Conservation (phyloP, 2,329 filamentous ascomycete species). For the Colletotrichum lini region DNA sequence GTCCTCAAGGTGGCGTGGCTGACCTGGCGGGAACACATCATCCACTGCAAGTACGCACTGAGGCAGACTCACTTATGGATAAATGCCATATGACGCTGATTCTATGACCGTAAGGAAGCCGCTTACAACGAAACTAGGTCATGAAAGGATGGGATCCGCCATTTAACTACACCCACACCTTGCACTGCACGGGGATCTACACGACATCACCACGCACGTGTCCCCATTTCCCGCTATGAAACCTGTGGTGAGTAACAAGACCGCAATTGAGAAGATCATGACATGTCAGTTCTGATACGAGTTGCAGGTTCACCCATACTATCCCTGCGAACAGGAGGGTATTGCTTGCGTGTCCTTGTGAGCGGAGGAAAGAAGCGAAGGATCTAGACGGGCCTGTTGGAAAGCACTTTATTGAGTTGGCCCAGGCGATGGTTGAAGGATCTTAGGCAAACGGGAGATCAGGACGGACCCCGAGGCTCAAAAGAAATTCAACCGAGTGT, state of each 20-base stretch:
- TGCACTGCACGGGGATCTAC: background rate
- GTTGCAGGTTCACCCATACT: background rate
- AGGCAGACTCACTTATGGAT: background rate
- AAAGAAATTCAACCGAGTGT: too few relatives aligned
- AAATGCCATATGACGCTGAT: too few relatives aligned
- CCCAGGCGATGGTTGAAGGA: too few relatives aligned
- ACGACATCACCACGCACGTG: background rate
- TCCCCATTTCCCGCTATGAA: background rate
- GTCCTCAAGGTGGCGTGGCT: background rate
- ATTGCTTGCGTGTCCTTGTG: slow-evolving; percentile 5
- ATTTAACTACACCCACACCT: background rate
- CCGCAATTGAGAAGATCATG: background rate
- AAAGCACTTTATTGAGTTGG: too few relatives aligned
- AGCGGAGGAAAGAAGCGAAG: background rate
- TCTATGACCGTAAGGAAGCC: too few relatives aligned
- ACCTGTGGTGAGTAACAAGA: background rate
- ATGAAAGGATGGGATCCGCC: background rate
- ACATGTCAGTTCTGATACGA: background rate
- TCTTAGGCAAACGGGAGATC: too few relatives aligned
- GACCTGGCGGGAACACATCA: background rate
- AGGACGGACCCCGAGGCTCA: too few relatives aligned
- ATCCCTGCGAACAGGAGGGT: background rate
- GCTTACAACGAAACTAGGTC: background rate
- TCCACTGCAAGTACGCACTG: background rate
- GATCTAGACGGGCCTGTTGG: too few relatives aligned